These are phyloP conservation scores for Neurospora pannonica DNA, from an alignment of 495 filamentous ascomycete species.

Conservation along the genomic window DNA sequence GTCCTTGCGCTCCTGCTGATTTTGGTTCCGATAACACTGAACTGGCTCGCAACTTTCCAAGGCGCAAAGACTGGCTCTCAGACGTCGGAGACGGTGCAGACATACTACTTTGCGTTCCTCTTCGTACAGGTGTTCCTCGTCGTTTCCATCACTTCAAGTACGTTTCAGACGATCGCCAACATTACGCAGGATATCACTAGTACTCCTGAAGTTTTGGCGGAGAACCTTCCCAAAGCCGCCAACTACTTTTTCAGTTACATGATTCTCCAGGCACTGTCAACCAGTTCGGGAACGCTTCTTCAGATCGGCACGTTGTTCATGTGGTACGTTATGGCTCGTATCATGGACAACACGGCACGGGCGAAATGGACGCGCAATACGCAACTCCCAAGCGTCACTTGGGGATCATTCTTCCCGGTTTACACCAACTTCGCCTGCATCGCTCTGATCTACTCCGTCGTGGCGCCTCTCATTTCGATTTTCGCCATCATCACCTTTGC, in stretches of 20 bases:
- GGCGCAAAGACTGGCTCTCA: conserved; percentile 76
- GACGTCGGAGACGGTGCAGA: conserved; percentile 73
- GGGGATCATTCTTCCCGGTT: conserved; percentile 91
- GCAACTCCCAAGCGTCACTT: conserved; percentile 65
- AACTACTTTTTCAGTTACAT: conserved; percentile 99
- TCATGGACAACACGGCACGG: conserved; percentile 79
- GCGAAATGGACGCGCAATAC: conserved; percentile 84
- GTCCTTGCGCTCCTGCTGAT: conserved; percentile 72
- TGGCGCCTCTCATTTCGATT: conserved; percentile 81
- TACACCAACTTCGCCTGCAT: conserved; percentile 96
- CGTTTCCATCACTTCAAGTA: conserved; percentile 77
- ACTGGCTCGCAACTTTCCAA: conserved; percentile 58
- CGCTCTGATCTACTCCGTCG: conserved; percentile 82
- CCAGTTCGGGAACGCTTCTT: conserved; percentile 82
- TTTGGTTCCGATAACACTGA: conserved; percentile 68
- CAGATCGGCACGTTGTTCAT: conserved; percentile 67
- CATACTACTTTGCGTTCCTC: conserved; percentile 89
- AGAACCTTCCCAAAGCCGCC: conserved; percentile 75
- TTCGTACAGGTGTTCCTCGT: conserved; percentile 95
- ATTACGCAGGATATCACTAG: conserved; percentile 46
- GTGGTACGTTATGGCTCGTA: conserved; percentile 70
- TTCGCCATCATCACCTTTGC: conserved; percentile 93
- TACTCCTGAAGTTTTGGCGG: conserved; percentile 66
- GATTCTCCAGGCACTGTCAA: conserved; percentile 84
- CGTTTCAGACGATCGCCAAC: conserved; percentile 55